Conservation (phyloP, 2,329 filamentous ascomycete genomes). For the Pezicula radicicola region DNA sequence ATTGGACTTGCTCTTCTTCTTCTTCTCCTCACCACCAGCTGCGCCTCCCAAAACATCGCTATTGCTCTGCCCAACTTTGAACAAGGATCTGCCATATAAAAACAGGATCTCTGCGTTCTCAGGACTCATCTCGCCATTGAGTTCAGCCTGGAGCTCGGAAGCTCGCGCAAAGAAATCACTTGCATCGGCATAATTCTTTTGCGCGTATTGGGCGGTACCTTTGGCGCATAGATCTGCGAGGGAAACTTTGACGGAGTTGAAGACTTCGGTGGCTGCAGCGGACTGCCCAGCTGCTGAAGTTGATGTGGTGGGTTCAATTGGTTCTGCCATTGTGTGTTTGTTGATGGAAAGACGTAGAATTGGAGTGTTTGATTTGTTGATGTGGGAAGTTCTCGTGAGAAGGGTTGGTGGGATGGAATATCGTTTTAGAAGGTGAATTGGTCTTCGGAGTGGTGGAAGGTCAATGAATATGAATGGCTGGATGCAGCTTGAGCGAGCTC, state of each 20-base stretch:
- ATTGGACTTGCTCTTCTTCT: slow-evolving; percentile 37
- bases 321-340: slow-evolving; percentile 21
- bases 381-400: background rate
- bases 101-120: slow-evolving; percentile 94
- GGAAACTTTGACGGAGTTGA: slow-evolving; percentile 49
- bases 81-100: slow-evolving; percentile 88
- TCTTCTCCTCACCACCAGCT: slow-evolving; percentile 56
- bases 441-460: background rate
- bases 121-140: slow-evolving; percentile 88
- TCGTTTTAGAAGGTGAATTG: background rate
- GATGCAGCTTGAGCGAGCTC: background rate
- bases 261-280: slow-evolving; percentile 20
- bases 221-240: slow-evolving; percentile 76
- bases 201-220: slow-evolving; percentile 80
- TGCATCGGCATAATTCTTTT: slow-evolving; percentile 84
- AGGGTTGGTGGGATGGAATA: background rate
- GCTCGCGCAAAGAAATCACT: slow-evolving; percentile 86
- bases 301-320: slow-evolving; percentile 19
- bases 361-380: slow-evolving; percentile 1
- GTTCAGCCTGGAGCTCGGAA: slow-evolving; percentile 81
- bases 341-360: background rate
- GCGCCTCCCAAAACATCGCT: slow-evolving; percentile 90
- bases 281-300: slow-evolving; percentile 10
- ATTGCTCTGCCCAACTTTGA: slow-evolving; percentile 90
- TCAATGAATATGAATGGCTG: background rate